Percentiles rank a stretch among this genome's conserved stretches.
These are phyloP conservation scores for Tulasnella sp. DNA, from an alignment of 768 basidiomycete genomes.

Conservation along the genomic window DNA sequence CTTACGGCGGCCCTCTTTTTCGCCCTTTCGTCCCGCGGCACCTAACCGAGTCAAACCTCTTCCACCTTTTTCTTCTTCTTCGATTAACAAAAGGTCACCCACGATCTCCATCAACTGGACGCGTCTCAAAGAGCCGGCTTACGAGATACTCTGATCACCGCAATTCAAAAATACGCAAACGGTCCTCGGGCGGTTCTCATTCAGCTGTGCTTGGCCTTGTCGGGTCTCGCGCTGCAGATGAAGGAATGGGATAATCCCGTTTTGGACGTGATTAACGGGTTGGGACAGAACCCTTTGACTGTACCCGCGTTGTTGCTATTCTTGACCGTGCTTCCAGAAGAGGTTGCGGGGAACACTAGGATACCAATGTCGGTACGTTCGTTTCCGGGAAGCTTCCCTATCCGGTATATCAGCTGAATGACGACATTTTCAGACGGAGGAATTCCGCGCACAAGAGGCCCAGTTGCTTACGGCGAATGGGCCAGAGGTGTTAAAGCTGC, in stretches of 20 bases:
- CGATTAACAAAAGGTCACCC: slow-evolving; percentile 62
- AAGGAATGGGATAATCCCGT: slow-evolving; percentile 78
- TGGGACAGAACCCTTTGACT: slow-evolving; percentile 75
- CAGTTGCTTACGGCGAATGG: slow-evolving; percentile 62
- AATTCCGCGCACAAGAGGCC: slow-evolving; percentile 55
- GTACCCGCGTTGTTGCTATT: slow-evolving; percentile 85
- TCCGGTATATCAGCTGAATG: background rate
- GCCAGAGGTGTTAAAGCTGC: slow-evolving; percentile 61
- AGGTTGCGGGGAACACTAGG: slow-evolving; percentile 70
- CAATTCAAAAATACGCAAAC: slow-evolving; percentile 55
- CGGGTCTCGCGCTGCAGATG: slow-evolving; percentile 85
- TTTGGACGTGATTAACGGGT: slow-evolving; percentile 68
- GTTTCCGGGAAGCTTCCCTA: background rate
- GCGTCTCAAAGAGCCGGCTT: slow-evolving; percentile 62
- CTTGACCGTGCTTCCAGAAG: slow-evolving; percentile 84
- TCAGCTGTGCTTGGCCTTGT: slow-evolving; percentile 82
- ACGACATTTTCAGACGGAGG: slow-evolving; percentile 46
- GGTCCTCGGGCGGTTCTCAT: slow-evolving; percentile 80
- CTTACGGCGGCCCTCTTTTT: slow-evolving; percentile 11
- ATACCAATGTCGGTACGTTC: slow-evolving; percentile 78
- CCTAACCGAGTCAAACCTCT: slow-evolving; percentile 3
- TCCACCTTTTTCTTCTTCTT: slow-evolving; percentile 26
- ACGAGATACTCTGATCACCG: slow-evolving; percentile 77
- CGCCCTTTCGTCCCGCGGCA: background rate
- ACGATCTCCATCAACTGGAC: slow-evolving; percentile 87